A percentile compares a stretch with the other conserved stretches of the same genome.
Conservation (phyloP, 352 stramenopile species). For the Globisporangium megalacanthum region DNA sequence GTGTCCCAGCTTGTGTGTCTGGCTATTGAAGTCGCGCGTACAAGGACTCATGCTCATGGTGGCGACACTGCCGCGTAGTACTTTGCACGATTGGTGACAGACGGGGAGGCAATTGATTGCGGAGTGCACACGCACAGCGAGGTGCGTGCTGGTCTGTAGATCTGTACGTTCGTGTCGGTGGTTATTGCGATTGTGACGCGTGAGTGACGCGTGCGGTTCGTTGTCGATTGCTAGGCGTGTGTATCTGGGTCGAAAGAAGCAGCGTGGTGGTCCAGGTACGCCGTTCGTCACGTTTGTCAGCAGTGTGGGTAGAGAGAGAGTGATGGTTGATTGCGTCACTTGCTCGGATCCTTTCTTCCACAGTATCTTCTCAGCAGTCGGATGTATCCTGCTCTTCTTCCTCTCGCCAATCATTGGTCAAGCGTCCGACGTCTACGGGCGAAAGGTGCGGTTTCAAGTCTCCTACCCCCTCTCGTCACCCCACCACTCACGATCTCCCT, state of each 20-base stretch:
- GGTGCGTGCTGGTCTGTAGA: conserved; percentile 12
- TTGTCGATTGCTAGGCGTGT: conserved; percentile 27
- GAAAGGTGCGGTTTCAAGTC: conserved; percentile 42
- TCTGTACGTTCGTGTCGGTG: not conserved
- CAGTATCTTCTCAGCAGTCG: conserved; percentile 63
- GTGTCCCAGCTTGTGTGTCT: not conserved
- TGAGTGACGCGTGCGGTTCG: too few relatives aligned
- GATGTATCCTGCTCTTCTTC: conserved; percentile 56
- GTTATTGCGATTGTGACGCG: too few relatives aligned
- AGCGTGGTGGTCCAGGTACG: conserved; percentile 56
- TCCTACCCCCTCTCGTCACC: not conserved
- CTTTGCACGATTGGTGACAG: conserved; percentile 54
- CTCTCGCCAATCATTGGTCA: conserved; percentile 66
- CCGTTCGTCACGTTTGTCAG: too few relatives aligned
- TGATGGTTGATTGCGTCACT: too few relatives aligned
- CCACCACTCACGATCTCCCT: not conserved
- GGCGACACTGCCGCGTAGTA: conserved; percentile 31
- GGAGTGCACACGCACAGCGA: conserved; percentile 32
- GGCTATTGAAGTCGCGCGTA: not conserved
- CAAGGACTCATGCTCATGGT: not conserved
- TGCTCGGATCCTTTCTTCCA: not conserved
- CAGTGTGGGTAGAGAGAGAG: too few relatives aligned
- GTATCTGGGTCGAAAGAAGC: conserved; percentile 61
- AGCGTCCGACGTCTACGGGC: conserved; percentile 66
- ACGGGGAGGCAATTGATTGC: conserved; percentile 51